Base-by-base conservation (phyloP, 495 filamentous ascomycete species). In the Penicillium verhagenii region DNA sequence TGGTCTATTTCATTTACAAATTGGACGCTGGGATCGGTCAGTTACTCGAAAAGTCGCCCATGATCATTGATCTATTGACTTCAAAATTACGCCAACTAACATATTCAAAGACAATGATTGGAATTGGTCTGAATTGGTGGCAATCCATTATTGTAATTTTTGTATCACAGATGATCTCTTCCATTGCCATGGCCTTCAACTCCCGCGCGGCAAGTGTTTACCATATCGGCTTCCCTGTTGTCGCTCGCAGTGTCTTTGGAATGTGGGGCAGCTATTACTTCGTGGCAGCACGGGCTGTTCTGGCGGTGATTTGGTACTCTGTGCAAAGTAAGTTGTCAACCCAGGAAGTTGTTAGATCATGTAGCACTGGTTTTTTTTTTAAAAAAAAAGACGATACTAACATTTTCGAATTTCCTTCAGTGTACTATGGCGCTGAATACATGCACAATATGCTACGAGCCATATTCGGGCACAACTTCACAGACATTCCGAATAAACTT, bases 191-290 rank as follows among this genome's bases (percentile, higher is more conserved):
- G 47, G 47, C 47, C 19, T 50, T 50, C 4, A 50, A 50, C 18
- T 50, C 47, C 0, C 47, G 47, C 14, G 9, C 47, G 8, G 47
- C 47, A 2, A 37, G 29, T 18, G 31, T 50, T 7, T 50, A 50
- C 18, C 26, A 38, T 5, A 50, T 50, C 14, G 47, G 47, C n/a
- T 50, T 33, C 21, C 47, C 47, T 21, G 23, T 18, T 1, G 47
- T 50, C 13, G 47, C 47, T 39, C 31, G 47, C n/a, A 50, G 47
- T 21, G 47, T 50, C 11, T 50, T 50, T 18, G 47, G 47, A 4
- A 50, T 50, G 47, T 50, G 47, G 47, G 47, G 47, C 16, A 50
- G 47, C 11, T 50, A 37, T 20, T 50, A 50, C 20, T 50, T 50
- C 33, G 47, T 50, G 4, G 47, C 19, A 7, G 47, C 47, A 2